A percentile compares a stretch with the other conserved stretches of the same genome.
Conservation (phyloP, 148 eudicot species). For the Gaultheria prostrata region DNA sequence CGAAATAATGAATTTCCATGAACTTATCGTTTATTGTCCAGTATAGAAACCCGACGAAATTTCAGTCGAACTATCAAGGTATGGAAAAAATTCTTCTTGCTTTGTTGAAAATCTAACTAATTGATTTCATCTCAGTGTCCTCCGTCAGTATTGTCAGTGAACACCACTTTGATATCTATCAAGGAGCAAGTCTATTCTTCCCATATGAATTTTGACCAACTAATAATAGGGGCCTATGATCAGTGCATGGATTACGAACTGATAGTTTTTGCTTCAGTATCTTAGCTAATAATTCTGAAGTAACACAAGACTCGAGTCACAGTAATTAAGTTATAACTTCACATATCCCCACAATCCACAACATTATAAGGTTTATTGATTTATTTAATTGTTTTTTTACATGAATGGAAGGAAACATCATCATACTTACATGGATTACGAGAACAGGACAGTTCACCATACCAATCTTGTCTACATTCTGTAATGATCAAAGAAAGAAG, state of each 20-base stretch:
- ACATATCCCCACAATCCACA: not conserved
- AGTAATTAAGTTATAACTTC: not conserved
- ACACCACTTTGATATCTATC: too few relatives aligned
- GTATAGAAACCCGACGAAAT: not conserved
- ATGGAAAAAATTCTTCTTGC: not conserved
- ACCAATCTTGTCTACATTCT: constrained; percentile 87
- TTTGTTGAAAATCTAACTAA: not conserved
- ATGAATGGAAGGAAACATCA: not conserved
- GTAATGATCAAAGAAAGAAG: constrained; percentile 24
- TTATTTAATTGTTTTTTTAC: not conserved
- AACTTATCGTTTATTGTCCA: not conserved
- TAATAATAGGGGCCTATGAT: not conserved
- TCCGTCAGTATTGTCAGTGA: not conserved
- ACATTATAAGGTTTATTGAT: not conserved
- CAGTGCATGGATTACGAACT: not conserved
- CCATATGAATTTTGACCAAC: not conserved
- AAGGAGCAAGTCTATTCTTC: not conserved
- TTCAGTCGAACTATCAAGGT: too few relatives aligned
- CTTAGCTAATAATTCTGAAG: not conserved
- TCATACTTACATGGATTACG: constrained; percentile 74
- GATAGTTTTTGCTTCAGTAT: not conserved
- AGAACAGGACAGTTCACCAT: constrained; percentile 80
- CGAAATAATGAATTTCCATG: too few relatives aligned
- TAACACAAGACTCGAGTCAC: not conserved
- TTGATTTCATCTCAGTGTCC: not conserved